Conservation (phyloP, 202 grass and related monocot species). For the Bolboschoenoplectus hybrid region DNA sequence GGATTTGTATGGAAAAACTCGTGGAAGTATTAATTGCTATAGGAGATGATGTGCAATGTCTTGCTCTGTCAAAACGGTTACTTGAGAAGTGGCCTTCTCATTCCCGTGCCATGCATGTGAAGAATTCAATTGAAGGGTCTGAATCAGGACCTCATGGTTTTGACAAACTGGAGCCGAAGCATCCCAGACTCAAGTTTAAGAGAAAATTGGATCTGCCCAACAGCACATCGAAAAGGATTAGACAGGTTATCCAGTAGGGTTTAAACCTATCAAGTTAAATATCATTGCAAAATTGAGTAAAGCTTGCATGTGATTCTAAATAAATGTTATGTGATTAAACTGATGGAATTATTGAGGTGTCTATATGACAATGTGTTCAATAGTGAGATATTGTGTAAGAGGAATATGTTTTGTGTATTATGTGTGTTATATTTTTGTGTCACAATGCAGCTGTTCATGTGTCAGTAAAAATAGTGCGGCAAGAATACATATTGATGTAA, state of each 20-base stretch:
- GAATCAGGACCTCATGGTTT: conserved; percentile 66
- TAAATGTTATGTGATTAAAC: background rate
- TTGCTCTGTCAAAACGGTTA: conserved; percentile 78
- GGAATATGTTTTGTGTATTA: background rate
- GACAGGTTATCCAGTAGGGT: conserved; percentile 13
- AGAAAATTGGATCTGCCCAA: conserved; percentile 51
- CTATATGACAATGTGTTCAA: background rate
- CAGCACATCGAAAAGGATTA: conserved; percentile 23
- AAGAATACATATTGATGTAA: background rate
- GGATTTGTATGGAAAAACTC: conserved; percentile 99
- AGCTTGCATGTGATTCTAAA: background rate
- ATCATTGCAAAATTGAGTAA: background rate
- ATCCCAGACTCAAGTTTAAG: conserved; percentile 84
- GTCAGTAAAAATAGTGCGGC: background rate
- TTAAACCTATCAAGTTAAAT: background rate
- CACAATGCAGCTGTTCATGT: background rate
- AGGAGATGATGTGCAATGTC: conserved; percentile 80
- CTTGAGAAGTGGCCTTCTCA: conserved; percentile 93
- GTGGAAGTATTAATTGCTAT: conserved; percentile 93
- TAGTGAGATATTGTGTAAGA: background rate
- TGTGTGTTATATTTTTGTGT: background rate
- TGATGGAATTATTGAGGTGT: background rate
- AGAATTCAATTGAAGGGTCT: conserved; percentile 68
- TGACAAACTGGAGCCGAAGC: conserved; percentile 80
- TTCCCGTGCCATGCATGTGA: conserved; percentile 88